Evolutionary conservation across 306 rosid species (phyloP).

Genomic region (Hippophae tibetana): DNA sequence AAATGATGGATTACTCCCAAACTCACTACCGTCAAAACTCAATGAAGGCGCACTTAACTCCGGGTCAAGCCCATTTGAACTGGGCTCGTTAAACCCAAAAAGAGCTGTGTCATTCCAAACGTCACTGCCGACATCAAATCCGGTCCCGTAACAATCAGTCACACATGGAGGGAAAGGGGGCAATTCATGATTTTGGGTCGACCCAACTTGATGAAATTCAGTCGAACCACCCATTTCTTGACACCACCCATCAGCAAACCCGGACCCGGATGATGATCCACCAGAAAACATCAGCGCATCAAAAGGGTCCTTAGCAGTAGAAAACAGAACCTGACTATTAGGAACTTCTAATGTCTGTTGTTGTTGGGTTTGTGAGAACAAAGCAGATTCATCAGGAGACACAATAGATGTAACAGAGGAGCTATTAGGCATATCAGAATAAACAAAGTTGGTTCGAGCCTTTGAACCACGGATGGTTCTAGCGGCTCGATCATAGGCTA

Average conservation of each 20-base stretch:
- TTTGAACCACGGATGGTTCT: conserved; percentile 13
- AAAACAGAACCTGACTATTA: conserved; percentile 9
- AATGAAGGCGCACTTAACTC: conserved; percentile 12
- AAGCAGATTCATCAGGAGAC: conserved; percentile 10
- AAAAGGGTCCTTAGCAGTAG: conserved; percentile 29
- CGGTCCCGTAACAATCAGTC: conserved; percentile 15
- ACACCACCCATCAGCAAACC: no score
- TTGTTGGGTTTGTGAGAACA: neutral
- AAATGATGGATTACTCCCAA: conserved; percentile 14
- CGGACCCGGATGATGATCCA: neutral
- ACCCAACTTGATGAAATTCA: conserved; percentile 1
- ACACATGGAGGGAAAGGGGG: conserved; percentile 41
- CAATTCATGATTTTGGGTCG: conserved; percentile 10
- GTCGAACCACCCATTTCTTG: neutral
- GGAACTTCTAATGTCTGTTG: conserved; percentile 1
- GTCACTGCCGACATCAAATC: neutral
- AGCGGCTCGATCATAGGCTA: conserved; percentile 21
- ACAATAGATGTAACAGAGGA: conserved; percentile 17
- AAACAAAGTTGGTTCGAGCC: conserved; percentile 19
- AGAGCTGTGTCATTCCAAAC: conserved; percentile 6
- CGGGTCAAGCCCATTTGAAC: conserved; percentile 9
- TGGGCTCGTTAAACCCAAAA: conserved; percentile 10
- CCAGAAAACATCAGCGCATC: conserved; percentile 16
- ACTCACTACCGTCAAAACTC: conserved; percentile 21
- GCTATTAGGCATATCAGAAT: conserved; percentile 16